Evolutionary conservation across 345 rosid genomes (phyloP), one percentile per base, ranked within the genome.

Genomic region (Populus davidiana): DNA sequence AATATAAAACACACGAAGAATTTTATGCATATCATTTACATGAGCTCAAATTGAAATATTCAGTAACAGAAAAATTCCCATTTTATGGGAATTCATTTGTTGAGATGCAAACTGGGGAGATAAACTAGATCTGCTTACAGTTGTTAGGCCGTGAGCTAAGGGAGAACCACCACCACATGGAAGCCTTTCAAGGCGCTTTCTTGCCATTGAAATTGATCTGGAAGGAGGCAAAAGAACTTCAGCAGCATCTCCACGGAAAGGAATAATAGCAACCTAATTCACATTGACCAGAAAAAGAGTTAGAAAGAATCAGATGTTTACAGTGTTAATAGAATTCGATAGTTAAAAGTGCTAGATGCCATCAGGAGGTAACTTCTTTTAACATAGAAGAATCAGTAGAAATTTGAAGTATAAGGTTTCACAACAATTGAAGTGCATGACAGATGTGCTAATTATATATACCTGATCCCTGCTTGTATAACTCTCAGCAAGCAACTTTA

Each of bases 101-200:
- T 47, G 35, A 64, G 47, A 75, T 13, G 21, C 20, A 10, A 52
- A 71, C 16, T 0, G 43, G 66, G 43, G 43, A 17, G n/a, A 54
- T 17, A 38, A 67, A 67, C 27, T 21, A 35, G 35, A 71, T 72
- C 71, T 77, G 77, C 90, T 71, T 88, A 95, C 99, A 84, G 91
- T 92, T 33, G 98, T 92, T 77, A 95, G 89, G 83, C 99, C 99
- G 81, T 95, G 99, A 80, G 99, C 99, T 50, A 95, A 84, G 68
- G 99, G 99, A 75, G 99, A 93, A 80, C 98, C 99, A 76, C 99
- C 99, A 70, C 98, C 99, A 81, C 99, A 95, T 52, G 98, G 99
- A 83, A 93, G 99, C 83, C 97, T 89, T 88, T 95, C 96, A 5
- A 93, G 97, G 80, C 99, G 96, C 70, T 88, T 95, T 82, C 98